A percentile compares a stretch with the other conserved stretches of the same genome.
phyloP scores from a whole-genome alignment of 805 yeast genomes.

The Suhomyces pyralidae region DNA sequence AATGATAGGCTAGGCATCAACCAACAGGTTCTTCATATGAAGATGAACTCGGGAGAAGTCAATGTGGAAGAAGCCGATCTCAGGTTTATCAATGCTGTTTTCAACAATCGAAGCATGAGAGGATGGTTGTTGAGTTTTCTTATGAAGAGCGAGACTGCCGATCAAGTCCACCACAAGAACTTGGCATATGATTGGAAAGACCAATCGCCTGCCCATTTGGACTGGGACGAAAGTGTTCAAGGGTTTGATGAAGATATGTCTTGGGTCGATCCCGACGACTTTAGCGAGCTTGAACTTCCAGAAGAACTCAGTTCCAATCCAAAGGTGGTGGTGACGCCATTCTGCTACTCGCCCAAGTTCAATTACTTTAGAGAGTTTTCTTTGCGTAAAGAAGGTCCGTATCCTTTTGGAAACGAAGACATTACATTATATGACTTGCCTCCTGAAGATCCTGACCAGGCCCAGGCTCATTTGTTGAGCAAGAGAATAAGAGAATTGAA shows the following conservation, averaged over 20 bases:
- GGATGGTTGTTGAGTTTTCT: constrained; percentile 16
- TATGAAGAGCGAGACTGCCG: neutral
- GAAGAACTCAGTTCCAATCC: constrained; percentile 42
- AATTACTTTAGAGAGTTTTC: constrained; percentile 57
- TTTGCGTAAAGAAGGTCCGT: constrained; percentile 41
- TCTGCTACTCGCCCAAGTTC: constrained; percentile 54
- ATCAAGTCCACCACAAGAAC: neutral
- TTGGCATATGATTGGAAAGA: neutral
- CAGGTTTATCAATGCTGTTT: constrained; percentile 60
- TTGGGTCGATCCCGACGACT: constrained; percentile 81
- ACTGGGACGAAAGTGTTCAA: constrained; percentile 24
- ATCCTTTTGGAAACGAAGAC: constrained; percentile 59
- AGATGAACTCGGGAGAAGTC: constrained; percentile 65
- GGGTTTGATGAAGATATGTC: constrained; percentile 28
- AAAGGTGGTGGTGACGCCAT: constrained; percentile 43
- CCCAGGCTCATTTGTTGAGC: constrained; percentile 47
- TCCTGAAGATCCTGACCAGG: constrained; percentile 49
- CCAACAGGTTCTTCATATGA: constrained; percentile 47
- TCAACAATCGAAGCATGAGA: constrained; percentile 50
- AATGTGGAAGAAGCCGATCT: constrained; percentile 68
- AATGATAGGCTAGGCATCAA: constrained; percentile 36
- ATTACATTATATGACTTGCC: constrained; percentile 69
- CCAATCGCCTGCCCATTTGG: neutral
- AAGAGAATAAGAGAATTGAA: constrained; percentile 14
- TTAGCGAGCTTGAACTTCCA: constrained; percentile 59